Percentiles rank a stretch among this genome's conserved stretches.
phyloP scores from a whole-genome alignment of 345 rosid species.

The Salix exigua region DNA sequence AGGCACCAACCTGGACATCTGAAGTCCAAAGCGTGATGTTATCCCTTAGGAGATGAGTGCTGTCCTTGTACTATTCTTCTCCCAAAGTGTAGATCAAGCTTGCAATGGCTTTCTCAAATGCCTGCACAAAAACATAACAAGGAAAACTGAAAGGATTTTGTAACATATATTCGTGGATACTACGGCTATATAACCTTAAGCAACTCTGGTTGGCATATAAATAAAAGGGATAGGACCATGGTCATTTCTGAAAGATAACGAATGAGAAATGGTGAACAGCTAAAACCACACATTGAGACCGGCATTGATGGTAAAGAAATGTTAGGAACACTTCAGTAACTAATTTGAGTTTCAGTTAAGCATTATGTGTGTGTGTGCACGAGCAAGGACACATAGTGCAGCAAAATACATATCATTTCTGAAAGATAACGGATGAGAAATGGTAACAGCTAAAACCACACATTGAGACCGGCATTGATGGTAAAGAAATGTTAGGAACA shows the following conservation, averaged over 20 bases:
- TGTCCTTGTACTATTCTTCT: slow-evolving; percentile 63
- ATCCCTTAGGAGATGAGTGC: slow-evolving; percentile 20
- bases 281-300: neutral
- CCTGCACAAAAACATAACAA: slow-evolving; percentile 25
- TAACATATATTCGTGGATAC: neutral
- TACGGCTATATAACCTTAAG: neutral
- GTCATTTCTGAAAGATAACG: neutral
- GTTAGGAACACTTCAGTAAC: neutral
- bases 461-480: neutral
- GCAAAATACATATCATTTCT: neutral
- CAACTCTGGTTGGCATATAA: neutral
- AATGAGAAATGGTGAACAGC: neutral
- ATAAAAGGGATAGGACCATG: neutral
- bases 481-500: too few relatives aligned
- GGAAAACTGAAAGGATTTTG: neutral
- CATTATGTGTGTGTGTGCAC: neutral
- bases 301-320: neutral
- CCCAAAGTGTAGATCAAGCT: slow-evolving; percentile 51
- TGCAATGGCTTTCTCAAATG: slow-evolving; percentile 74
- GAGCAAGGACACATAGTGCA: neutral
- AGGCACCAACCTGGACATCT: slow-evolving; percentile 64
- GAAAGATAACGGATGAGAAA: neutral
- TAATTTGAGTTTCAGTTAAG: neutral
- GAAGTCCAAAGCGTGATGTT: slow-evolving; percentile 95
- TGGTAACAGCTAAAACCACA: neutral